Evolutionary conservation across 495 filamentous ascomycete genomes (phyloP), one percentile per base, ranked within the genome.

Genomic region (Aspergillus leporis): DNA sequence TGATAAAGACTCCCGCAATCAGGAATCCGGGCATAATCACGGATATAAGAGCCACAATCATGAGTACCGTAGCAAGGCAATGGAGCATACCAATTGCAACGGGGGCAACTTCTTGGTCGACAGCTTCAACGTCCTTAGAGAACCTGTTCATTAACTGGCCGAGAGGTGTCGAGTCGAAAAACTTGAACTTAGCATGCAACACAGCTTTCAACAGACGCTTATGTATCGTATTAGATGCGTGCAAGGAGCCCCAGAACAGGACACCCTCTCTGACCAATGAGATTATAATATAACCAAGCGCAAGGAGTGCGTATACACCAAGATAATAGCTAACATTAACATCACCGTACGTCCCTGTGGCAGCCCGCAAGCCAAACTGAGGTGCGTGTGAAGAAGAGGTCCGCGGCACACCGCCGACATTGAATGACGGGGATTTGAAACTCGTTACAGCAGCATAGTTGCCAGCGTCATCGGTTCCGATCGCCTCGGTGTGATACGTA

Each of bases 111-210:
- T 98, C 94, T 71, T 99, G 95, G 61, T 99, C 95, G 58, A 99
- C 80, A 5, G 92, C 86, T 69, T 99, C 94, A 25, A 98, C 81
- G 72, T 98, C 95, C 72, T 97, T 98, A 61, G 93, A 97, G 73
- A 99, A 99, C 38, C 95, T 83, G 71, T 99, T 99, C 90, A 98
- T 98, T 61, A 99, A 81, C 72, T 97, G 94, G 13, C 95, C 95
- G 0, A 97, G 83, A 6, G 95, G 95, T 2, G 95, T 99, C 2
- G 91, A 91, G 70, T 99, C 95, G 69, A 99, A 99, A 79, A 99
- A 99, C 61, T 90, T 90, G 77, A 98, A 96, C 66, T 90, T 91
- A 16, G 95, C 95, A 52, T 92, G 87, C 55, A 90, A 88, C 28
- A 99, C 83, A 4, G 90, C 77, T 23, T 84, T 80, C 72, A 98